Evolutionary conservation across 169 alveolate species (phyloP).

Genomic region (Babesia microti): DNA sequence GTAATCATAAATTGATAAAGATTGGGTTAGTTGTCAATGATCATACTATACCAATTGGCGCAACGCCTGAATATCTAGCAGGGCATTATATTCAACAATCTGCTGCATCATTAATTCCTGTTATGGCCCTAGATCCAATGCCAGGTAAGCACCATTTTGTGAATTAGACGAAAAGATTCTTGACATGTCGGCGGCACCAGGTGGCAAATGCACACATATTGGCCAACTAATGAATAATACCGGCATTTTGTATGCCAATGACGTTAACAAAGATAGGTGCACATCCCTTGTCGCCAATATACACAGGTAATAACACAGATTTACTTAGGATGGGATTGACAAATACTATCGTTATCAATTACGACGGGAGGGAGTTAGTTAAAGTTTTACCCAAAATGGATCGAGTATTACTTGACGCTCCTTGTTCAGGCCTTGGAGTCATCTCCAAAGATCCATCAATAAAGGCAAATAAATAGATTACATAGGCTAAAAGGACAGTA

Average conservation of each 20-base stretch:
- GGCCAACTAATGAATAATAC: slow-evolving; percentile 88
- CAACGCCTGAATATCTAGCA: slow-evolving; percentile 92
- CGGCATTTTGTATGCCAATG: slow-evolving; percentile 88
- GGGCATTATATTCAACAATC: slow-evolving; percentile 92
- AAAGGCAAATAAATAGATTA: slow-evolving; percentile 63
- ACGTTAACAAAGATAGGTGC: slow-evolving; percentile 79
- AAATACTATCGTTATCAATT: slow-evolving; percentile 80
- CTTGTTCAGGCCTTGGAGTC: slow-evolving; percentile 94
- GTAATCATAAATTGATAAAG: slow-evolving; percentile 35
- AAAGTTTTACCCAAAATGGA: slow-evolving; percentile 78
- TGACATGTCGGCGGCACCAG: slow-evolving; percentile 97
- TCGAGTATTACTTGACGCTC: slow-evolving; percentile 88
- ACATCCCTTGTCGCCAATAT: slow-evolving; percentile 83
- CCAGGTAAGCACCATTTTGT: slow-evolving; percentile 34
- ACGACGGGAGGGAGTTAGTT: slow-evolving; percentile 82
- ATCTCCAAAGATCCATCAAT: slow-evolving; percentile 88
- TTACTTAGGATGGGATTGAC: slow-evolving; percentile 81
- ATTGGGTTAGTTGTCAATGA: slow-evolving; percentile 84
- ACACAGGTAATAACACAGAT: slow-evolving; percentile 41
- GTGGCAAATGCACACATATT: slow-evolving; percentile 91
- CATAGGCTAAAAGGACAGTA: slow-evolving; percentile 62
- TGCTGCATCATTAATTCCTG: slow-evolving; percentile 88
- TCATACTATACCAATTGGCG: slow-evolving; percentile 88
- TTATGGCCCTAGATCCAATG: slow-evolving; percentile 82
- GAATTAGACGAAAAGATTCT: slow-evolving; percentile 69